Evolutionary conservation across 371 early-diverging fungal species (phyloP).

Genomic region (Saksenaea vasiformis): DNA sequence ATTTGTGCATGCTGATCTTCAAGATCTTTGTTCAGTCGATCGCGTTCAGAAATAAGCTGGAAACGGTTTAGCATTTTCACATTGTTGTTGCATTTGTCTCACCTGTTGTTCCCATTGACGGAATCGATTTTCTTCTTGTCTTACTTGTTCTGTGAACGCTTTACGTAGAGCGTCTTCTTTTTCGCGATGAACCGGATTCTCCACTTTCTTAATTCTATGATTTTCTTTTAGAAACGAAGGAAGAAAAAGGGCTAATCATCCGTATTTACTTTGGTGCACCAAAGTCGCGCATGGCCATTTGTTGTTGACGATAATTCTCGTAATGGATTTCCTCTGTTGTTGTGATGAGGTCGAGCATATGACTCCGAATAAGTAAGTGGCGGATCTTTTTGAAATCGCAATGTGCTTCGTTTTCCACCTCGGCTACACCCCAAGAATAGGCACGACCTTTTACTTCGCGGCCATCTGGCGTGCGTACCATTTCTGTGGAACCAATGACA

Average conservation of each 20-base stretch:
- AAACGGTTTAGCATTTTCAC: no score
- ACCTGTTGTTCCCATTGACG: constrained; percentile 96
- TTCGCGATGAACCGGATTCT: constrained; percentile 88
- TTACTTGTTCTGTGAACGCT: constrained; percentile 93
- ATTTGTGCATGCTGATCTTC: constrained; percentile 90
- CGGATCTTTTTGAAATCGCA: constrained; percentile 95
- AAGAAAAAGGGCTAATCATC: background rate
- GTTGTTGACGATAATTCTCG: constrained; percentile 82
- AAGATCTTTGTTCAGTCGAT: constrained; percentile 93
- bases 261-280: constrained; percentile 68
- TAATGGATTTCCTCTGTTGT: constrained; percentile 91
- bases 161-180: constrained; percentile 91
- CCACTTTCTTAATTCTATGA: constrained; percentile 58
- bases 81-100: no score
- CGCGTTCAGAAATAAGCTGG: constrained; percentile 92
- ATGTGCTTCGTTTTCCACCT: constrained; percentile 88
- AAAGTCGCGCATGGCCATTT: constrained; percentile 82
- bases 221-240: background rate
- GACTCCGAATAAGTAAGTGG: constrained; percentile 86
- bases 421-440: constrained; percentile 94
- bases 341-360: constrained; percentile 91
- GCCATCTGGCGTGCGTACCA: constrained; percentile 77
- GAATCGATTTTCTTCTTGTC: constrained; percentile 91
- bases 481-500: constrained; percentile 87
- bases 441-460: constrained; percentile 82